phyloP scores from a whole-genome alignment of 495 filamentous ascomycete genomes.

The Lophium mytilinum region DNA sequence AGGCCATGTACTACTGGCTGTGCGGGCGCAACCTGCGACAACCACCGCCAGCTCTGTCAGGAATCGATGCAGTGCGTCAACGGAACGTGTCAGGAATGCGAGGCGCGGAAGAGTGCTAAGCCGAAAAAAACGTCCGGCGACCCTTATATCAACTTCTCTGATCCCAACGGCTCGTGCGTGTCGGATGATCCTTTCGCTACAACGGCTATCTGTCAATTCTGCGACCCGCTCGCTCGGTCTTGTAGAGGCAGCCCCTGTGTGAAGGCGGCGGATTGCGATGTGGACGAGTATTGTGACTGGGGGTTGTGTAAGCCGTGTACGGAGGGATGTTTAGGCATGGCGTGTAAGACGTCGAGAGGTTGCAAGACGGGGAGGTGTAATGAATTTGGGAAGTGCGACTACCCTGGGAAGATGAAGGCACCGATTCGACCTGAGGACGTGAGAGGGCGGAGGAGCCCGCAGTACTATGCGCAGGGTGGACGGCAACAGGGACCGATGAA shows the following conservation, averaged over 20 bases:
- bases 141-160: no score
- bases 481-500: slow-evolving; percentile 12
- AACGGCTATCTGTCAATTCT: no score
- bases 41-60: no score
- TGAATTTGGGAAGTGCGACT: slow-evolving; percentile 14
- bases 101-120: no score
- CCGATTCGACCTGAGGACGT: slow-evolving; percentile 3
- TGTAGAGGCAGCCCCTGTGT: slow-evolving; percentile 14
- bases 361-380: slow-evolving; percentile 24
- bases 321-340: slow-evolving; percentile 10
- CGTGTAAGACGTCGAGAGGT: slow-evolving; percentile 11
- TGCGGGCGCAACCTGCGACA: no score
- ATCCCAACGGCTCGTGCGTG: no score
- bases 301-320: slow-evolving; percentile 16
- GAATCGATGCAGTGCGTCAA: no score
- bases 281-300: slow-evolving; percentile 17
- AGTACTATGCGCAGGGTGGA: slow-evolving; percentile 2
- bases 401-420: slow-evolving; percentile 7
- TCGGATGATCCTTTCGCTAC: no score
- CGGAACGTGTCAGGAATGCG: no score
- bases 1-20: not conserved
- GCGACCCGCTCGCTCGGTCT: not conserved
- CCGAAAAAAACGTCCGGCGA: no score
- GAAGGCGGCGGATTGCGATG: slow-evolving; percentile 11
- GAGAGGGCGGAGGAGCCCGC: slow-evolving; percentile 1